phyloP scores from a whole-genome alignment of 208 protist genomes.

The Wallacemonas collosoma region DNA sequence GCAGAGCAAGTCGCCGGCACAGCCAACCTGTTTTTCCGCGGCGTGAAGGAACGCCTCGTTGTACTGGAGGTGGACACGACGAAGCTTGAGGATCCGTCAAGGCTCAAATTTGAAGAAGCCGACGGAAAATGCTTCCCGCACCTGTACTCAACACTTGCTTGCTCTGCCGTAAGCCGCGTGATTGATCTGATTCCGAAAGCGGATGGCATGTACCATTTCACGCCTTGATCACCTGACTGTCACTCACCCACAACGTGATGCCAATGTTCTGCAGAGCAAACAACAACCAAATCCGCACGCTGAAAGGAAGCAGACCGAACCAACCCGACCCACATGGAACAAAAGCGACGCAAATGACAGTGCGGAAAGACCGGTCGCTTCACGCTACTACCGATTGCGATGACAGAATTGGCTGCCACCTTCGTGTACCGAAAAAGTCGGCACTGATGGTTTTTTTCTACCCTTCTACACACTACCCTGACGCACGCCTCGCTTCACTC shows the following conservation, averaged over 20 bases:
- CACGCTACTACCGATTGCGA: no score
- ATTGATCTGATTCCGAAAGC: not conserved
- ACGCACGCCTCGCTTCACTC: no score
- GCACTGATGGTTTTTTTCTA: no score
- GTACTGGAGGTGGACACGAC: constrained; percentile 12
- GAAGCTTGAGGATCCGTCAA: not conserved
- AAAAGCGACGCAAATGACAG: not conserved
- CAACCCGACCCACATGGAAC: not conserved
- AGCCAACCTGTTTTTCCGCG: constrained; percentile 16
- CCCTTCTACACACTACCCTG: no score
- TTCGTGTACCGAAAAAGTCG: no score
- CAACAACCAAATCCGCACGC: not conserved
- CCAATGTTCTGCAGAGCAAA: not conserved
- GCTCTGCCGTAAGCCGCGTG: not conserved
- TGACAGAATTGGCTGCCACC: no score
- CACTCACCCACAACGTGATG: no score
- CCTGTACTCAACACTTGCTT: constrained; percentile 4
- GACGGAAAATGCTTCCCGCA: constrained; percentile 13
- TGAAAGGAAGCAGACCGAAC: no score
- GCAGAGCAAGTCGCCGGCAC: constrained; percentile 14
- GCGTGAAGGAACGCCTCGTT: not conserved
- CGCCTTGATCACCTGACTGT: not conserved
- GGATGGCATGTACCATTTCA: not conserved
- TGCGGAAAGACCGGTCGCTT: no score
- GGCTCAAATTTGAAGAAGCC: constrained; percentile 7